Evolutionary conservation across 495 filamentous ascomycete genomes (phyloP), one percentile per base, ranked within the genome.

Genomic region (Oidiodendron maius): DNA sequence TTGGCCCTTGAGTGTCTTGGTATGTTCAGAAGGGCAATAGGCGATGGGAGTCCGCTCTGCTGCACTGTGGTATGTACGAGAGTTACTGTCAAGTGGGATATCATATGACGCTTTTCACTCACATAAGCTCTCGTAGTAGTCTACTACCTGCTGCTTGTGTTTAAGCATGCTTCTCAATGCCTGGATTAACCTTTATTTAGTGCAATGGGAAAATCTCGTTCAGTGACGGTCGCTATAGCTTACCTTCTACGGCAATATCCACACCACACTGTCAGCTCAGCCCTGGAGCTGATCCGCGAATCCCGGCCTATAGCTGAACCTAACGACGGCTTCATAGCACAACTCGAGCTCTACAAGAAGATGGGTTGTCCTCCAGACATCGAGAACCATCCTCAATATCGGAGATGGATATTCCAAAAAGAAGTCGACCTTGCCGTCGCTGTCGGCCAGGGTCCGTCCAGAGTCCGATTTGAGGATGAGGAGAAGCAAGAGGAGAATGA

Each of bases 191-290:
- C n/a, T 40, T 10, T 43, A 53, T 60, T 39, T 66, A 96, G 93
- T 76, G 91, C 89, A 24, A 95, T 95, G 89, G 93, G 93, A 25
- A 91, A 91, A 68, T 95, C 89, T 43, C 87, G 93, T 41, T 96
- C 91, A 18, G 83, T 89, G 52, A 81, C 89, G 37, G 74, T 89
- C 54, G 74, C 89, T 51, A 75, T 93, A 44, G 90, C 94, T 58
- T 96, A 89, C 67, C 70, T 97, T 44, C 83, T 96, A 60, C 61
- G 60, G 17, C 28, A 55, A 40, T 49, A 55, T 22, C 55, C 61
- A 8, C 37, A 65, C 44, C 71, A 83, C 48, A 78, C 71, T 35
- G 79, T 80, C 21, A 57, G 69, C 30, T 71, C 80, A 41, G 83
- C 86, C 6, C 68, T 91, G 37, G 62, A 64, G 25, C 62, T 80